Evolutionary conservation across 2,329 filamentous ascomycete species (phyloP).

Genomic region (Claviceps humidiphila): DNA sequence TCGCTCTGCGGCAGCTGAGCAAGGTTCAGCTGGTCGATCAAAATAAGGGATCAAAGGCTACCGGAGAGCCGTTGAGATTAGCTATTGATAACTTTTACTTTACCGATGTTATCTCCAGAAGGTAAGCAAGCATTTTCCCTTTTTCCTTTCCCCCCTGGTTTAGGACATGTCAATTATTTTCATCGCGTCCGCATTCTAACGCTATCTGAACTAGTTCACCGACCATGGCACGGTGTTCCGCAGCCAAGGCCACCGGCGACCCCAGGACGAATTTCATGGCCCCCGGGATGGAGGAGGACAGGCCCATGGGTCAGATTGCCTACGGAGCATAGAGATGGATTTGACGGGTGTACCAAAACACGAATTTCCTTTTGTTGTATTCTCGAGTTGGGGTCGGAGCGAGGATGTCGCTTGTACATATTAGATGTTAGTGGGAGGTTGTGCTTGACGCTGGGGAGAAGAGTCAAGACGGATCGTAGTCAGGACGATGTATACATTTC

Average conservation of each 20-base stretch:
- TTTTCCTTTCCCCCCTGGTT: too few relatives aligned
- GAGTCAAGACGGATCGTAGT: background rate
- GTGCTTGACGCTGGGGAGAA: background rate
- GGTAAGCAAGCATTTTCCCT: constrained; percentile 51
- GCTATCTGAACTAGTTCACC: constrained; percentile 53
- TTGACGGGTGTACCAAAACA: constrained; percentile 22
- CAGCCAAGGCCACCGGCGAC: constrained; percentile 73
- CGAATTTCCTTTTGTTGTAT: constrained; percentile 16
- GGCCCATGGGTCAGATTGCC: constrained; percentile 46
- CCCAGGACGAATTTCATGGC: constrained; percentile 70
- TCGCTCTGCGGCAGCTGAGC: constrained; percentile 60
- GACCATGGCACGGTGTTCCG: constrained; percentile 96
- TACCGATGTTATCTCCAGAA: constrained; percentile 92
- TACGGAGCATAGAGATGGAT: constrained; percentile 35
- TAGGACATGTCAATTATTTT: too few relatives aligned
- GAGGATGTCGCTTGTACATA: constrained; percentile 24
- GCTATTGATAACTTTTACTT: constrained; percentile 96
- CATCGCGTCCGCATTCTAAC: background rate
- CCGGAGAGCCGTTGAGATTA: constrained; percentile 63
- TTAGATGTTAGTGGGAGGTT: constrained; percentile 16
- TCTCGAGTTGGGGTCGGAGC: constrained; percentile 11
- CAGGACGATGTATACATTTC: constrained; percentile 12
- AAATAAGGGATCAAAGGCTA: constrained; percentile 76
- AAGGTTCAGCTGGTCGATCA: constrained; percentile 93
- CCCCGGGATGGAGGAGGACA: constrained; percentile 51